Conservation (phyloP, 169 alveolate genomes). For the Babesia microti region DNA sequence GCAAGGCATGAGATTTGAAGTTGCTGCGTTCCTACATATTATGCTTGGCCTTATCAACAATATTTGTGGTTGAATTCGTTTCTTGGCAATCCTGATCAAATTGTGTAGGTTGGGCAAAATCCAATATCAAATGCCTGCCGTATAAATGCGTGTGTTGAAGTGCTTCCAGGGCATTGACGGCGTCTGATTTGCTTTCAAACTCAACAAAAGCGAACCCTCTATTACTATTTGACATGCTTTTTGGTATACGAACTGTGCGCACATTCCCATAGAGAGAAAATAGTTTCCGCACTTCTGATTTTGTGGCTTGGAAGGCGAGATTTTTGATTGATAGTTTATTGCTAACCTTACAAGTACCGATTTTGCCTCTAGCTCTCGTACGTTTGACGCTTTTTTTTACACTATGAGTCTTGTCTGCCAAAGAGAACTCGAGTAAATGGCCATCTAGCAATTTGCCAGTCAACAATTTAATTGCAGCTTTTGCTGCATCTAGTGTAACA, state of each 20-base stretch:
- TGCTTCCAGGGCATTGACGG: constrained; percentile 72
- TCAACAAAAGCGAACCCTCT: constrained; percentile 89
- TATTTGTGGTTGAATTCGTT: too few relatives aligned
- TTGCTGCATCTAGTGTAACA: constrained; percentile 51
- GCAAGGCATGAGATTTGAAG: too few relatives aligned
- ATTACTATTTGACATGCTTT: constrained; percentile 76
- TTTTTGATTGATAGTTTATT: constrained; percentile 82
- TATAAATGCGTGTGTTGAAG: constrained; percentile 82
- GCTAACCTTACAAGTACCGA: constrained; percentile 39
- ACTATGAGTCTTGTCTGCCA: constrained; percentile 50
- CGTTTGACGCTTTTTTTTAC: constrained; percentile 11
- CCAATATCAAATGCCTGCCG: constrained; percentile 81
- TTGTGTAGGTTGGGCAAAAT: constrained; percentile 76
- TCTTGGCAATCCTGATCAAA: too few relatives aligned
- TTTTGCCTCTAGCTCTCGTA: constrained; percentile 27
- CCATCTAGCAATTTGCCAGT: constrained; percentile 52
- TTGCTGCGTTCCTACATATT: too few relatives aligned
- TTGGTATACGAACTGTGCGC: constrained; percentile 83
- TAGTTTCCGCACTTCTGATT: constrained; percentile 73
- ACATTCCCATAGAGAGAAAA: constrained; percentile 81
- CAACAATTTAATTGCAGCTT: constrained; percentile 51
- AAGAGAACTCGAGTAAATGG: constrained; percentile 46
- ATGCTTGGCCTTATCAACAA: too few relatives aligned
- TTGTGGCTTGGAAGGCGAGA: constrained; percentile 88
- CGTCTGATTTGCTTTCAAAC: constrained; percentile 75